Base-by-base conservation (phyloP, 169 alveolate genomes). In the Cryptosporidium sp. region DNA sequence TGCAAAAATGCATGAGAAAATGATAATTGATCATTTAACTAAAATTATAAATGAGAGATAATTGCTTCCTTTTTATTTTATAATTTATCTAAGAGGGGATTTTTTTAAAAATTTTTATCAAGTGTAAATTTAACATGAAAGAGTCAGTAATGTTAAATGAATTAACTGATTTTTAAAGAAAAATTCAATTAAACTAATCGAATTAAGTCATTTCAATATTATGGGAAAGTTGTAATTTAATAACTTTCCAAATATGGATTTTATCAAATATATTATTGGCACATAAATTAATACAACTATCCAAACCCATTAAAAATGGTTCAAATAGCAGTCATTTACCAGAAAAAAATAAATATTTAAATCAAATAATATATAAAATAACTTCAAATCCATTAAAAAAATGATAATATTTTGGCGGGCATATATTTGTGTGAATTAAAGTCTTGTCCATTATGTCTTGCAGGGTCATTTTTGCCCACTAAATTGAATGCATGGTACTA, bases 401-500 rank as follows among this genome's bases (percentile, higher is more conserved):
- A 26, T 21, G 3, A 39, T 5, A 33, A 69, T 39, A 9, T 71
- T 65, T 51, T 52, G 85, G 70, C 85, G 85, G 70, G 67, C 67
- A 72, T 33, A n/a, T 21, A 29, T 18, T 73, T 73, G 86, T 73
- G 86, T 73, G 86, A 56, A 56, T 39, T 45, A 73, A 53, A 73
- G 70, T 51, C 58, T 73, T 52, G 70, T 73, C 86, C 86, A 35
- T 73, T 37, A 73, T 73, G 86, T 73, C 86, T 73, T 51, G 8
- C 51, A 53, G 18, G 60, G 69, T 56, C 69, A 53, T 33, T 42
- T 33, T 60, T 73, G 86, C 86, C 86, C 86, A 73, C 86, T 73
- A 73, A 62, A 26, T 31, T 23, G 23, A 65, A 65, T n/a, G 23
- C 35, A 53, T 73, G 86, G 71, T 53, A 56, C 70, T 56, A 56